Evolutionary conservation across 345 rosid genomes (phyloP).

Genomic region (Gossypium australe): DNA sequence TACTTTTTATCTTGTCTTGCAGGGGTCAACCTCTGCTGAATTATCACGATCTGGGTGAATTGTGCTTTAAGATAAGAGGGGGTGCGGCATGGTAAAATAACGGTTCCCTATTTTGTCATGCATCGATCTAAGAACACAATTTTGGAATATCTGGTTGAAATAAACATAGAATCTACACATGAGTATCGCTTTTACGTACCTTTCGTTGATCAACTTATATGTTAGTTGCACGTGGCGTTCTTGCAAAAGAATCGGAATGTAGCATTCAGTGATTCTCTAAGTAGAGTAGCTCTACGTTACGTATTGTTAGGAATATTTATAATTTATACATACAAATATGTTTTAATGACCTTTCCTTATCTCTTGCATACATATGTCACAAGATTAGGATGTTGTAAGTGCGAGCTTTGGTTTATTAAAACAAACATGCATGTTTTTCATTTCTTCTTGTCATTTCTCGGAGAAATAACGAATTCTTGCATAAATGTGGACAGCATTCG

Average conservation of each 20-base stretch:
- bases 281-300: background rate
- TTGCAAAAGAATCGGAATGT: background rate
- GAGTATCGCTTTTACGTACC: background rate
- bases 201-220: background rate
- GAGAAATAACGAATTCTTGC: background rate
- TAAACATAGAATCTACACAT: background rate
- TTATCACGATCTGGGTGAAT: constrained; percentile 2
- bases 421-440: background rate
- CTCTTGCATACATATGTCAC: background rate
- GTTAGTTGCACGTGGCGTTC: background rate
- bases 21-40: constrained; percentile 11
- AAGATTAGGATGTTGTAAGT: background rate
- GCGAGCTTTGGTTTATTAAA: background rate
- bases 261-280: background rate
- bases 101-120: background rate
- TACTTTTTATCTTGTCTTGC: background rate
- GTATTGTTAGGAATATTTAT: background rate
- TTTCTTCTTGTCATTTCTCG: background rate
- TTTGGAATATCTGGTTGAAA: background rate
- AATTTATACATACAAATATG: too few relatives aligned
- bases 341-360: background rate
- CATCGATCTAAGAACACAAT: background rate
- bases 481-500: background rate
- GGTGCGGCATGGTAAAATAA: constrained; percentile 12
- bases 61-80: constrained; percentile 22